Conservation (phyloP, 2,329 filamentous ascomycete species). For the Xylariaceae sp. region DNA sequence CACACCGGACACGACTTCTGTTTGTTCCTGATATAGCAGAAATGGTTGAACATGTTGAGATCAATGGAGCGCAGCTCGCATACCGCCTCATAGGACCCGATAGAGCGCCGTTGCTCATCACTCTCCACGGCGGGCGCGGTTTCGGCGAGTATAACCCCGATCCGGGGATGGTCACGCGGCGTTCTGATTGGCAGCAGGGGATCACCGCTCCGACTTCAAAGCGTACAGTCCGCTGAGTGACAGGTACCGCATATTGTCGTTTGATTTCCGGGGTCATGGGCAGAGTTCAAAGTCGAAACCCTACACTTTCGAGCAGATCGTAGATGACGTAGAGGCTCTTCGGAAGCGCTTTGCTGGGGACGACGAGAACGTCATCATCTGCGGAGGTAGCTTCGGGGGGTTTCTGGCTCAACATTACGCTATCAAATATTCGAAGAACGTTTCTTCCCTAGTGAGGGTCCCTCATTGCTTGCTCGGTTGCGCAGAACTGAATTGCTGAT, state of each 20-base stretch:
- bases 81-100: slow-evolving; percentile 27
- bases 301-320: slow-evolving; percentile 32
- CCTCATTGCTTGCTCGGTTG: too few relatives aligned
- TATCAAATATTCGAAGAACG: slow-evolving; percentile 28
- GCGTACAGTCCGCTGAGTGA: slow-evolving; percentile 26
- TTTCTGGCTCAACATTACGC: slow-evolving; percentile 36
- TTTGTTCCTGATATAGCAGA: too few relatives aligned
- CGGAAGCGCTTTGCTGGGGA: slow-evolving; percentile 24
- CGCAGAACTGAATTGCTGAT: too few relatives aligned
- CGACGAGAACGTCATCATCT: slow-evolving; percentile 26
- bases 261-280: slow-evolving; percentile 34
- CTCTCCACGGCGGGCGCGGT: slow-evolving; percentile 33
- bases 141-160: slow-evolving; percentile 27
- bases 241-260: slow-evolving; percentile 29
- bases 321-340: slow-evolving; percentile 32
- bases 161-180: too few relatives aligned
- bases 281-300: slow-evolving; percentile 30
- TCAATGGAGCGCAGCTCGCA: slow-evolving; percentile 31
- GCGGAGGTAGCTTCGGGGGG: slow-evolving; percentile 36
- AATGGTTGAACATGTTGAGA: slow-evolving; percentile 22
- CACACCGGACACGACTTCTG: too few relatives aligned
- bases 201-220: slow-evolving; percentile 30
- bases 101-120: slow-evolving; percentile 30
- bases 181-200: too few relatives aligned
- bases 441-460: slow-evolving; percentile 29